Evolutionary conservation across 1,284 basidiomycete species (phyloP), one percentile per base, ranked within the genome.

Genomic region (Wallemia ichthyophaga): DNA sequence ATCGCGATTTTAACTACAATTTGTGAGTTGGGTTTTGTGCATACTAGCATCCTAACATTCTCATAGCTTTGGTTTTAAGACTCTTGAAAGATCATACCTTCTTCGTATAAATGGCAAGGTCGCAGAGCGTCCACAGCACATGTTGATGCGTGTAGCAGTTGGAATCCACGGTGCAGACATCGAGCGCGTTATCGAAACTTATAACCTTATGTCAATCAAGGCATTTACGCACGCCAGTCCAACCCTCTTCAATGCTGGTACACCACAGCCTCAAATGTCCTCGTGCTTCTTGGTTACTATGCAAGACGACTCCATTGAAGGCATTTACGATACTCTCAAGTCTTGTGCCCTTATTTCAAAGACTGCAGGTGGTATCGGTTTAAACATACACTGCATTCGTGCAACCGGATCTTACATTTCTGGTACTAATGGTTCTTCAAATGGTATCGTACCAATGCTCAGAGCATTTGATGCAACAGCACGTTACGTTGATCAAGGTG

Each of bases 301-400:
- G 91, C 91, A 91, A 72, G 91, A 96, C 48, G 94, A 98, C 71
- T 95, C 88, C 7, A 98, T 98, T 63, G 94, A 98, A 65, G 94
- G 92, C 53, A 98, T 99, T 70, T 98, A 98, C 71, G 91, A 96
- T 68, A 98, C 92, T 0, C 77, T 99, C 66, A 98, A 95, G 76
- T 86, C 81, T 62, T 98, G 94, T 69, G 94, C 94, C 1, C 91
- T 95, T 85, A 99, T 99, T 71, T 92, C 87, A 68, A 98, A 99
- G 76, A 94, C 88, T 25, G 94, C 94, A 37, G 92, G 92, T 66
- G 94, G 92, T 64, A 96, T 98, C 67, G 94, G 94, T 63, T 73
- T 99, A 62, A 88, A 77, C 72, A 95, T 99, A 64, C 91, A 96
- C 74, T 85, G 83, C 71, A 96, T 99, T 66, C 84, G 94, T 59